Conservation (phyloP, 1,284 basidiomycete genomes). For the Earliella scabrosa region DNA sequence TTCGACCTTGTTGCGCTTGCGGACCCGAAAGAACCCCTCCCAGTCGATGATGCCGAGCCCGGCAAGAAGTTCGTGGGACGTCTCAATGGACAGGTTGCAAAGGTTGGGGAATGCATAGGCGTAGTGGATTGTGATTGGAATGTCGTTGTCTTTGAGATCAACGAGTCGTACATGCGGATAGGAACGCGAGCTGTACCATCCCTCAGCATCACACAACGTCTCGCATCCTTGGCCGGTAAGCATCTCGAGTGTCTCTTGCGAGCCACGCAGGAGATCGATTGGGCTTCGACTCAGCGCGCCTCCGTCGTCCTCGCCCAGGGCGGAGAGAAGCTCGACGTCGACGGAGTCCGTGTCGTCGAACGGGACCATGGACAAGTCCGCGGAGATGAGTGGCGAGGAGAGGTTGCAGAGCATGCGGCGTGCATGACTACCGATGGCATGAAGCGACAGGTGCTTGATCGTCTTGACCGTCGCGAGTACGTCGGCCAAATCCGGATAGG, state of each 20-base stretch:
- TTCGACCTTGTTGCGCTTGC: neutral
- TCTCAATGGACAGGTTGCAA: neutral
- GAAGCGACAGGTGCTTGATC: neutral
- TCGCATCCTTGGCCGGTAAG: neutral
- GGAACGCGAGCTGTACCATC: neutral
- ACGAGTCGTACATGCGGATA: slow-evolving; percentile 1
- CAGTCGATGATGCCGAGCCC: neutral
- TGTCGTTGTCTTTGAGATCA: slow-evolving; percentile 3
- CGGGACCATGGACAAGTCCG: slow-evolving; percentile 1
- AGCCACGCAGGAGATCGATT: neutral
- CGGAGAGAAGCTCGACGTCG: neutral
- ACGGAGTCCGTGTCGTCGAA: neutral
- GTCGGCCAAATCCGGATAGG: neutral
- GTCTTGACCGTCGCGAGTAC: neutral
- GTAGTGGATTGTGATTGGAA: slow-evolving; percentile 6
- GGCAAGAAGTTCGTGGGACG: neutral
- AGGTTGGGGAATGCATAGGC: slow-evolving; percentile 12
- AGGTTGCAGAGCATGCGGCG: neutral
- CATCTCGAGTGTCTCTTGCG: neutral
- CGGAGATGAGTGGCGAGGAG: neutral
- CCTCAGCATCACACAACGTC: neutral
- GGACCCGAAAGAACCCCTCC: neutral
- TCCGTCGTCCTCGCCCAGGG: neutral
- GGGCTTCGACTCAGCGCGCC: neutral
- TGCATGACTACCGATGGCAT: neutral